These are phyloP conservation scores for Cutaneotrichosporon cutaneum DNA, from an alignment of 1,284 basidiomycete species.

Conservation along the genomic window DNA sequence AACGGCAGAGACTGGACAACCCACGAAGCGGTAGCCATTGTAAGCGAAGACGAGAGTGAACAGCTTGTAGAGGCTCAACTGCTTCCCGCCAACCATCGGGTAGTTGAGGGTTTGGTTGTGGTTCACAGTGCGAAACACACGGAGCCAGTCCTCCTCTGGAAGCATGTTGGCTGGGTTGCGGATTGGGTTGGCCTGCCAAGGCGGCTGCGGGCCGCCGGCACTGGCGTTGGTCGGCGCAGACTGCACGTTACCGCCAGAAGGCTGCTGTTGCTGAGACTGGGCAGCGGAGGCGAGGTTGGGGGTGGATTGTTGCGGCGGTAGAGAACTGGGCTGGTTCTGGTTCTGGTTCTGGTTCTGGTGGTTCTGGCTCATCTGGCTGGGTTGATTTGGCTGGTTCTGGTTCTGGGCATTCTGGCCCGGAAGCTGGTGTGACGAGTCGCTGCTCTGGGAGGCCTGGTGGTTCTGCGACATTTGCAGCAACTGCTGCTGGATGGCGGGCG, in stretches of 20 bases:
- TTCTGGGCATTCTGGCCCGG: constrained; percentile 4
- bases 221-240: neutral
- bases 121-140: constrained; percentile 17
- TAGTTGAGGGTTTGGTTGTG: constrained; percentile 19
- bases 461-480: constrained; percentile 18
- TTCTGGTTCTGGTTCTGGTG: constrained; percentile 2
- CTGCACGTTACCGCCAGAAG: neutral
- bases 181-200: constrained; percentile 7
- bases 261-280: constrained; percentile 8
- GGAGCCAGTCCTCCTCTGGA: constrained; percentile 17
- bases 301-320: constrained; percentile 15
- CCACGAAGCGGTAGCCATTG: constrained; percentile 25
- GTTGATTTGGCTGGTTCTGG: neutral
- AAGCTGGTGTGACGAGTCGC: neutral
- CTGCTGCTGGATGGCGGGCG: constrained; percentile 21
- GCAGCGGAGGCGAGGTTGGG: constrained; percentile 10
- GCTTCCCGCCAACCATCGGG: constrained; percentile 20
- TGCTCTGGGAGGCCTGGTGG: constrained; percentile 5
- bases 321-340: constrained; percentile 5
- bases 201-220: neutral
- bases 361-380: constrained; percentile 1
- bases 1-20: neutral
- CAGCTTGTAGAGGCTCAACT: constrained; percentile 23
- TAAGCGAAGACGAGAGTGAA: constrained; percentile 20
- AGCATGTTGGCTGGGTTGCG: constrained; percentile 13